These are phyloP conservation scores for Aspergillus pseudoviridinutans DNA, from an alignment of 2,329 filamentous ascomycete species.

Conservation along the genomic window DNA sequence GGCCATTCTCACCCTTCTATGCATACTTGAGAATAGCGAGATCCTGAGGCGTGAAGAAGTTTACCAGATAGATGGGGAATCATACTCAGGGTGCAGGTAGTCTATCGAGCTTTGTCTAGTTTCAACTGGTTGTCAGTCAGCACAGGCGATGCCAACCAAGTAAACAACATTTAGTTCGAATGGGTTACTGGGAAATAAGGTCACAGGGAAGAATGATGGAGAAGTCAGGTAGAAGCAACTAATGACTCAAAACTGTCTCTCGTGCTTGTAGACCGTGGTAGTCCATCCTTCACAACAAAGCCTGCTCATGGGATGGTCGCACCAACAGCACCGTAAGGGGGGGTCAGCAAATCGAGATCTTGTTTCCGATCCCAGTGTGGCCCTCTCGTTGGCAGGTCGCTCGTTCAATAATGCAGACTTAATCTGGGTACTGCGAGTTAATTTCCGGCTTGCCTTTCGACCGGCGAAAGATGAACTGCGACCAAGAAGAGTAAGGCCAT, in stretches of 20 bases:
- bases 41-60: neutral
- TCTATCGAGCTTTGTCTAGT: neutral
- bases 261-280: slow-evolving; percentile 62
- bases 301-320: slow-evolving; percentile 65
- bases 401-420: neutral
- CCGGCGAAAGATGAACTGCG: neutral
- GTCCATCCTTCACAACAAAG: slow-evolving; percentile 66
- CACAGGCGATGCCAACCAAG: neutral
- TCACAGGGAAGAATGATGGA: neutral
- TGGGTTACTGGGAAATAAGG: slow-evolving; percentile 21
- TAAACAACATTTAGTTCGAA: neutral
- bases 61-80: neutral
- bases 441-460: neutral
- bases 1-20: neutral
- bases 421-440: neutral
- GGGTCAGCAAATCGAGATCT: slow-evolving; percentile 34
- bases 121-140: neutral
- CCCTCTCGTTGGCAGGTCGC: slow-evolving; percentile 1
- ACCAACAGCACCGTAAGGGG: slow-evolving; percentile 68
- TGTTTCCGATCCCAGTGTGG: slow-evolving; percentile 8
- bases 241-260: slow-evolving; percentile 40
- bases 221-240: neutral
- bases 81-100: neutral
- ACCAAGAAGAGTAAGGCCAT: neutral
- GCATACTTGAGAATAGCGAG: too few species aligned